Evolutionary conservation across 345 rosid genomes (phyloP), one percentile per base, ranked within the genome.

Genomic region (Rubroshorea leprosula): DNA sequence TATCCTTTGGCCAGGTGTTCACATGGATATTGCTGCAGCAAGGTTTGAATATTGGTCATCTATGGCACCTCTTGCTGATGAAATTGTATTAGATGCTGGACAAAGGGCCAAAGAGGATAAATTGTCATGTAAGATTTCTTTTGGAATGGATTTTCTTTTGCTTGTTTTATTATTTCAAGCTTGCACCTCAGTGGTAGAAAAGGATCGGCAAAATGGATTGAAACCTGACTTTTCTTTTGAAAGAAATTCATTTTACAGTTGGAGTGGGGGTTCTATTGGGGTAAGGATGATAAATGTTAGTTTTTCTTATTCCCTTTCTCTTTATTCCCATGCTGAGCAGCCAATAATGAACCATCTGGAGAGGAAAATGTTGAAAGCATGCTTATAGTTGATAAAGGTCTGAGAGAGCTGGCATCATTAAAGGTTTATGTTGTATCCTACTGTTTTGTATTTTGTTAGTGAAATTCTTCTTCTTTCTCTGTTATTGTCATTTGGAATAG

Each of bases 31-130:
- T 31, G 95, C 98, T 5, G 54, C 69, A 65, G 86, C 82, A 46
- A 91, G 78, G 58, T 55, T 72, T 24, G 85, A 80, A 22, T 83
- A 86, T 67, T 91, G 98, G 98, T 84, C 96, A 70, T 82, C 96
- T 23, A 81, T 84, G 74, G 95, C 98, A 38, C 98, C 92, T 56
- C 84, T 78, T 70, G 89, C 98, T 6, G 57, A 63, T 63, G 93
- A 91, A 64, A 70, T 83, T 62, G 95, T 91, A 51, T 51, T 84
- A 49, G 79, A 81, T 11, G 88, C 95, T 6, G 95, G 96, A 68
- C 73, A 88, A 73, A 80, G 78, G 64, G 90, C 90, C 63, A 71
- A 64, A 66, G 80, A 84, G 5, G 77, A 59, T 39, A 70, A 62
- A 5, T 48, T 72, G 20, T 60, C 49, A 49, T 66, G 96, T 87